phyloP scores from a whole-genome alignment of 306 rosid species.

The Gillenia trifoliata region DNA sequence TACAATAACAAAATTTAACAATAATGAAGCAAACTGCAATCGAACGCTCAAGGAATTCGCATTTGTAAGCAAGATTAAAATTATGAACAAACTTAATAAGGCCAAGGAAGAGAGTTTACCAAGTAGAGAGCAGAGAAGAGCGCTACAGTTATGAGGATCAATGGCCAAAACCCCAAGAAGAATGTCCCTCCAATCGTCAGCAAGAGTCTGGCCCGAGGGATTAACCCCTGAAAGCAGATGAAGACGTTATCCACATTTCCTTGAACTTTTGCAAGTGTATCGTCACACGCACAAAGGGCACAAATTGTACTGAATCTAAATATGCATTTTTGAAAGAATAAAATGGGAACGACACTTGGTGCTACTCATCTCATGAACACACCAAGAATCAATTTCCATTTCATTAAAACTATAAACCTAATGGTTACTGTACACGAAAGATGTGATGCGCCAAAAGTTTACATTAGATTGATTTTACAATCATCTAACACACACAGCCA shows the following conservation, averaged over 20 bases:
- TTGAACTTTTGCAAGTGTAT: neutral
- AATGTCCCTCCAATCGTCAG: constrained; percentile 91
- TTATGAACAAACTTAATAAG: neutral
- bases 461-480: neutral
- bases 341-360: neutral
- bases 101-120: constrained; percentile 43
- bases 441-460: neutral
- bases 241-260: constrained; percentile 14
- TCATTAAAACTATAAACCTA: neutral
- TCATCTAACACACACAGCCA: neutral
- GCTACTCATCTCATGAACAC: neutral
- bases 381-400: neutral
- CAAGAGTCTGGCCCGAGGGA: constrained; percentile 87
- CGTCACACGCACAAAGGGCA: neutral
- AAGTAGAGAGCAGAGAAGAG: constrained; percentile 65
- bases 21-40: neutral
- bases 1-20: neutral
- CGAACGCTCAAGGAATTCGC: neutral
- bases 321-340: neutral
- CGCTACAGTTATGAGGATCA: constrained; percentile 64
- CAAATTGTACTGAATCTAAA: neutral
- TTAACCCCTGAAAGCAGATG: constrained; percentile 64
- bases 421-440: neutral
- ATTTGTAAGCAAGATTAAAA: constrained; percentile 8
- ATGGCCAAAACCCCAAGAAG: constrained; percentile 90